These are phyloP conservation scores for Auricularia auricula-judae DNA, from an alignment of 768 basidiomycete genomes.

Conservation along the genomic window DNA sequence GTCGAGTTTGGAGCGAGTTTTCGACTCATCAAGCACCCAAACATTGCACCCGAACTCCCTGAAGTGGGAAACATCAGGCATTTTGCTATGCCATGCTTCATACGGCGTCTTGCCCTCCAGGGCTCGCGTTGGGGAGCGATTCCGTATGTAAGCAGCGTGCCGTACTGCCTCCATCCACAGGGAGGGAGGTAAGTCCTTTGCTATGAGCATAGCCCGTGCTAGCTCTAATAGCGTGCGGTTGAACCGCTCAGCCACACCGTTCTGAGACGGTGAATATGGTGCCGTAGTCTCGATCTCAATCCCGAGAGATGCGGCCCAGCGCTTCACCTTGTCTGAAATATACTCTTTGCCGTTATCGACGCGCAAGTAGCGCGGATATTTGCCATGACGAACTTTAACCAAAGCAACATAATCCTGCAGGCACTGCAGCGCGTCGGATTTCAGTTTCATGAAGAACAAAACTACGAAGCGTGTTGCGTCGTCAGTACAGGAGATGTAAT, in stretches of 20 bases:
- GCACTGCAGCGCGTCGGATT: too few relatives aligned
- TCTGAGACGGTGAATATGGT: conserved; percentile 13
- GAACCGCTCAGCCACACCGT: conserved; percentile 17
- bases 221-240: conserved; percentile 17
- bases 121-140: conserved; percentile 9
- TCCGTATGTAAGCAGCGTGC: conserved; percentile 11
- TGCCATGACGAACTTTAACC: too few relatives aligned
- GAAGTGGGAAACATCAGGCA: conserved; percentile 9
- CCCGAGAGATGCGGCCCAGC: too few relatives aligned
- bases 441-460: too few relatives aligned
- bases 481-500: too few relatives aligned
- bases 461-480: too few relatives aligned
- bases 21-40: conserved; percentile 4
- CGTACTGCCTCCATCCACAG: conserved; percentile 11
- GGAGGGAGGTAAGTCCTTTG: not conserved
- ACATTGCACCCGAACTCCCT: conserved; percentile 11
- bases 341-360: too few relatives aligned
- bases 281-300: too few relatives aligned
- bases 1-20: conserved; percentile 1
- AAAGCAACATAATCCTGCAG: too few relatives aligned
- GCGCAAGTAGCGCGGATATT: too few relatives aligned
- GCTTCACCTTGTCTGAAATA: too few relatives aligned
- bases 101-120: conserved; percentile 11
- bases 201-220: conserved; percentile 12
- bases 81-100: conserved; percentile 11